A percentile compares a stretch with the other conserved stretches of the same genome.
Conservation (phyloP, 176 grass and related monocot genomes). For the maize (Zea mays) region Zm-B73-REFERENCE-NAM-5.0 NC_050097.1:210636001-210636500, state of each 20-base stretch:
- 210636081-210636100: not conserved
- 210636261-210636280: not conserved
- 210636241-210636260: not conserved
- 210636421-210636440: not conserved
- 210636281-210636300: not conserved
- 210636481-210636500: constrained; percentile 46
- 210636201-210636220: not conserved
- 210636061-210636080: not conserved
- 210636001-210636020: not conserved
- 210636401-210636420: constrained; percentile 27
- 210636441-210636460: constrained; percentile 24
- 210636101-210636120: not conserved
- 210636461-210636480: constrained; percentile 28
- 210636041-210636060: not conserved
- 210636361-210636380: not conserved
- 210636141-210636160: not conserved
- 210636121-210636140: not conserved
- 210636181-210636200: not conserved
- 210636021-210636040: not conserved
- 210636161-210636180: not conserved
- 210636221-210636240: not conserved
- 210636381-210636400: not conserved
- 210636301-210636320: not conserved
- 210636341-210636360: not conserved
- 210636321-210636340: not conserved